Evolutionary conservation across 2,329 filamentous ascomycete genomes (phyloP), one percentile per base, ranked within the genome.

Genomic region (Scedosporium aurantiacum): DNA sequence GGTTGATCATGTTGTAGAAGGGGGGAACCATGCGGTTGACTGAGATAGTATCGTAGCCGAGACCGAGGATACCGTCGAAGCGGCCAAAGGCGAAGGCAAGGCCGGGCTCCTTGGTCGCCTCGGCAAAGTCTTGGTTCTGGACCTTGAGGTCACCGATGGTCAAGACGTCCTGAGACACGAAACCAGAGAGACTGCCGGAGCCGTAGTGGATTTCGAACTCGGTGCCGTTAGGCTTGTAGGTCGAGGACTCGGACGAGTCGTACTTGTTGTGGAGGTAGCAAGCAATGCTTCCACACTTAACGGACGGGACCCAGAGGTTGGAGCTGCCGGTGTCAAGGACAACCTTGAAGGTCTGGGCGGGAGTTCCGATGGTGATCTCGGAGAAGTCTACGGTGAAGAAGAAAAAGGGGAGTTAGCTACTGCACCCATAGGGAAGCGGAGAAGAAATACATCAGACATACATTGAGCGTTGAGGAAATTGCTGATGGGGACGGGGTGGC

Each of bases 381-480:
- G 93, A 95, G 85, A 96, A 99, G 82, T 99, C 92, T 95, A n/a
- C n/a, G n/a, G 28, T 16, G 47, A 21, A 40, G 25, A 61, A 18
- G 18, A 27, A 37, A 12, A 16, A n/a, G 32, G 10, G 18, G 54
- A 62, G 60, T 28, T 10, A 7, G 57, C n/a, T 7, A 50, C n/a
- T 23, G 21, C 43, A 45, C n/a, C 23, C 14, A 25, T 14, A 23
- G 45, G 25, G 14, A 57, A 6, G 8, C 43, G 27, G 43, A 12
- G 5, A 58, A 50, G 47, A 14, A 54, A n/a, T 32, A 5, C 3
- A 21, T 2, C n/a, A 40, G 43, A 78, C 89, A 71, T 87, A 96
- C 92, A 99, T 78, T 99, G 94, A 63, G 94, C 94, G 72, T 99
- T 99, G 80, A 97, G 80, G 80, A 97, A 99, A 86, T 99, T 99